Evolutionary conservation across 768 basidiomycete genomes (phyloP).

Genomic region (Podaxis sp.): DNA sequence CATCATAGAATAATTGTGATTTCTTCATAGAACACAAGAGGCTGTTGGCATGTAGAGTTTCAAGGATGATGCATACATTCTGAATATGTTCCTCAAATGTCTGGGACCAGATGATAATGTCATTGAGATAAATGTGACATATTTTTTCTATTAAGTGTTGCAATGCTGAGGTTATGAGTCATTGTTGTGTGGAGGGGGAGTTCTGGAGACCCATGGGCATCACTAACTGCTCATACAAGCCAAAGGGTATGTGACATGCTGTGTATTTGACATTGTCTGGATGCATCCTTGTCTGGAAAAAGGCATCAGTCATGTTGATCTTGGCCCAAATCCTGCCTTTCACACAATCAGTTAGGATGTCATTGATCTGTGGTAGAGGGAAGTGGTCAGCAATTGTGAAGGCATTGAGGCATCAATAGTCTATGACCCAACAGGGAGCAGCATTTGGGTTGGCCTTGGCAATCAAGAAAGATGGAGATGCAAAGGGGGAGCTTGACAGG

Average conservation of each 20-base stretch:
- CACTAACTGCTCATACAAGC: slow-evolving; percentile 34
- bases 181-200: slow-evolving; percentile 28
- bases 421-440: slow-evolving; percentile 33
- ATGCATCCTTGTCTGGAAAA: slow-evolving; percentile 32
- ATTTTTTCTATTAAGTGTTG: slow-evolving; percentile 32
- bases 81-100: slow-evolving; percentile 29
- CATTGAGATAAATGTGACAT: slow-evolving; percentile 32
- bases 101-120: slow-evolving; percentile 42
- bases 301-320: slow-evolving; percentile 36
- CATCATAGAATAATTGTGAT: slow-evolving; percentile 17
- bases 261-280: slow-evolving; percentile 16
- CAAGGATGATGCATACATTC: slow-evolving; percentile 25
- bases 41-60: slow-evolving; percentile 15
- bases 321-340: slow-evolving; percentile 34
- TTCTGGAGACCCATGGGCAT: slow-evolving; percentile 36
- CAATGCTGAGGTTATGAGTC: slow-evolving; percentile 34
- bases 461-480: slow-evolving; percentile 25
- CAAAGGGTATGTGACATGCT: slow-evolving; percentile 25
- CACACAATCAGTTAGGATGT: slow-evolving; percentile 29
- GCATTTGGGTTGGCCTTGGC: slow-evolving; percentile 10
- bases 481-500: slow-evolving; percentile 24
- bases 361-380: slow-evolving; percentile 17
- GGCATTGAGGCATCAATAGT: slow-evolving; percentile 29
- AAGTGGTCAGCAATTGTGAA: slow-evolving; percentile 16
- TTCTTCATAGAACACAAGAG: slow-evolving; percentile 20